Conservation (phyloP, 495 filamentous ascomycete species). For the Wilcoxina mikolae region DNA sequence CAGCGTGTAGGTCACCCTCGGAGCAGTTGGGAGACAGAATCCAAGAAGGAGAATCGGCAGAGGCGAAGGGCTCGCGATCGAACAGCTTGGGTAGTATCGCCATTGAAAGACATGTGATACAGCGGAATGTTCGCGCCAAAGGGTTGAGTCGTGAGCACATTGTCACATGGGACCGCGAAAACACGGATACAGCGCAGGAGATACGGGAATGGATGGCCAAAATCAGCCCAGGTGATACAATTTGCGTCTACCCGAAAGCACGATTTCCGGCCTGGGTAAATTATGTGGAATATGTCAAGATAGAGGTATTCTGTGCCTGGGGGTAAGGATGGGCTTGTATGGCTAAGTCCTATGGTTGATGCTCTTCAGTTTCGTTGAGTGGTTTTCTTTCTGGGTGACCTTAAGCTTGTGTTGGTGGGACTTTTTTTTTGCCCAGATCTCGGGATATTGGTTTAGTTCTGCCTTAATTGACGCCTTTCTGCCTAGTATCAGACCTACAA, state of each 20-base stretch:
- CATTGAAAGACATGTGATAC: background rate
- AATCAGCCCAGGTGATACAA: background rate
- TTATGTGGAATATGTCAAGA: conserved; percentile 7
- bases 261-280: conserved; percentile 7
- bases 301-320: conserved; percentile 7
- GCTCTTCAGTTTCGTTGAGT: too few relatives aligned
- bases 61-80: background rate
- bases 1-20: background rate
- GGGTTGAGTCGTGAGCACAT: conserved; percentile 6
- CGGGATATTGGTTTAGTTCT: too few relatives aligned
- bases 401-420: too few relatives aligned
- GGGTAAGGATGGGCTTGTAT: too few relatives aligned
- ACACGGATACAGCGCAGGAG: background rate
- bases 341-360: too few relatives aligned
- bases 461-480: too few relatives aligned
- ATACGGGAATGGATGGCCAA: background rate
- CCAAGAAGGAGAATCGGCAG: background rate
- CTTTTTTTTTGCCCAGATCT: too few relatives aligned
- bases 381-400: too few relatives aligned
- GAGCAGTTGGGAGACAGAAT: background rate
- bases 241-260: conserved; percentile 9
- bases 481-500: too few relatives aligned
- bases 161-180: conserved; percentile 9
- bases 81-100: background rate
- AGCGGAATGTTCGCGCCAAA: conserved; percentile 10